Evolutionary conservation across 495 filamentous ascomycete genomes (phyloP).

Genomic region (Neurospora sp.): DNA sequence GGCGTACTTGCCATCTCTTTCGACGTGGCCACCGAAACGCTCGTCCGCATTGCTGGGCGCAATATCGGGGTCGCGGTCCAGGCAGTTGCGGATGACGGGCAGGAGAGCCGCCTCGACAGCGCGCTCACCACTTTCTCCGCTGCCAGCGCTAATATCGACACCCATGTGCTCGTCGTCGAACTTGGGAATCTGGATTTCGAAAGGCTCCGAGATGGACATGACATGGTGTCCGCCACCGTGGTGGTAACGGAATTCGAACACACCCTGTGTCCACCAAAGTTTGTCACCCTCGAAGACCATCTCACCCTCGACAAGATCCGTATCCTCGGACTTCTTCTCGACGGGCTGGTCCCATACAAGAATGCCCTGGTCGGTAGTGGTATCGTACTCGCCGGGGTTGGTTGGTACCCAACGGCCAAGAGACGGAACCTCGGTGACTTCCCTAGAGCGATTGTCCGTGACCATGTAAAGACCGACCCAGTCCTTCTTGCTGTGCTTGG

Average conservation of each 20-base stretch:
- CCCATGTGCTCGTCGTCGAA: constrained; percentile 51
- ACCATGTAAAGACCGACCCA: constrained; percentile 96
- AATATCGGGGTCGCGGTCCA: constrained; percentile 85
- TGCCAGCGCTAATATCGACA: constrained; percentile 41
- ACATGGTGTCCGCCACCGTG: constrained; percentile 90
- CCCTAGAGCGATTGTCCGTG: constrained; percentile 79
- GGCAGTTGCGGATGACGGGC: constrained; percentile 78
- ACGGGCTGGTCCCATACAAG: constrained; percentile 52
- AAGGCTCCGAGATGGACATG: constrained; percentile 90
- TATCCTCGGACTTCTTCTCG: constrained; percentile 37
- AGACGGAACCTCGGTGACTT: constrained; percentile 71
- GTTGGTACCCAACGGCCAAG: constrained; percentile 87
- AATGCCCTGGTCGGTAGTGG: constrained; percentile 68
- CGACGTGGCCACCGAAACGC: constrained; percentile 69
- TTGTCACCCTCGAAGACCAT: constrained; percentile 88
- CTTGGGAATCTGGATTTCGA: constrained; percentile 73
- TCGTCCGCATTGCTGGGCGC: constrained; percentile 75
- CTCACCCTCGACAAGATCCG: constrained; percentile 57
- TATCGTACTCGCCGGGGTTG: constrained; percentile 66
- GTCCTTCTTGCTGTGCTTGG: constrained; percentile 84
- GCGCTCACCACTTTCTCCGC: constrained; percentile 16
- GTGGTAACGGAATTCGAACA: constrained; percentile 95
- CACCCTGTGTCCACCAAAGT: constrained; percentile 90
- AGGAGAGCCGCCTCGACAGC: constrained; percentile 69
- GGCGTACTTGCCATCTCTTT: constrained; percentile 80